Percentiles rank a stretch among this genome's conserved stretches.
phyloP scores from a whole-genome alignment of 306 rosid genomes.

The Macrotyloma uniflorum region DNA sequence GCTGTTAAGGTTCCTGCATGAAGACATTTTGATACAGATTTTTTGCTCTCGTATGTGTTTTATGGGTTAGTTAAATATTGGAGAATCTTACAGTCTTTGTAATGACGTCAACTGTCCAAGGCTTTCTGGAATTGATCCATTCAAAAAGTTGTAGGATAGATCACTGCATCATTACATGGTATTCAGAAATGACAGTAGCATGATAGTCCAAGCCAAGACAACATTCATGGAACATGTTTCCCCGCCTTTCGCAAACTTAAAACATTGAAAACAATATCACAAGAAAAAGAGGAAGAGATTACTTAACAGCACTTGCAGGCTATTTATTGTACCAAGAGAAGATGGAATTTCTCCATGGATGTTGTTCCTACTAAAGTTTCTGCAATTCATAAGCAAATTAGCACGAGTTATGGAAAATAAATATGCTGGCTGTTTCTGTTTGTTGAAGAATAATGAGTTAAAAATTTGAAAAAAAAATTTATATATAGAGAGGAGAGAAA shows the following conservation, averaged over 20 bases:
- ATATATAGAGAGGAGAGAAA: not conserved
- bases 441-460: not conserved
- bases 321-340: constrained; percentile 55
- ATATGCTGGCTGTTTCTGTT: constrained; percentile 11
- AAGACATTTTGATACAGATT: constrained; percentile 30
- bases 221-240: constrained; percentile 4
- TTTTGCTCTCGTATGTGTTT: constrained; percentile 15
- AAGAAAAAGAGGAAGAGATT: not conserved
- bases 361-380: constrained; percentile 74
- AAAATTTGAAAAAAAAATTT: not conserved
- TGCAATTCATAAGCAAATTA: constrained; percentile 33
- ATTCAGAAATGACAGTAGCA: constrained; percentile 28
- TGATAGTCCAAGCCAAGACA: constrained; percentile 16
- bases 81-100: constrained; percentile 61
- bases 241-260: not conserved
- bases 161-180: constrained; percentile 58
- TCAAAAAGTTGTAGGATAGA: constrained; percentile 68
- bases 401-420: constrained; percentile 26
- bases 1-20: constrained; percentile 73
- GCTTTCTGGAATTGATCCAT: constrained; percentile 79
- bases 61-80: constrained; percentile 14
- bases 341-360: constrained; percentile 69
- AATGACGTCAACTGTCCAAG: constrained; percentile 74
- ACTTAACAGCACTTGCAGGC: constrained; percentile 67
- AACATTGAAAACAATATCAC: not conserved